phyloP scores from a whole-genome alignment of 2,329 filamentous ascomycete species.

The Scleromitrula shiraiana region DNA sequence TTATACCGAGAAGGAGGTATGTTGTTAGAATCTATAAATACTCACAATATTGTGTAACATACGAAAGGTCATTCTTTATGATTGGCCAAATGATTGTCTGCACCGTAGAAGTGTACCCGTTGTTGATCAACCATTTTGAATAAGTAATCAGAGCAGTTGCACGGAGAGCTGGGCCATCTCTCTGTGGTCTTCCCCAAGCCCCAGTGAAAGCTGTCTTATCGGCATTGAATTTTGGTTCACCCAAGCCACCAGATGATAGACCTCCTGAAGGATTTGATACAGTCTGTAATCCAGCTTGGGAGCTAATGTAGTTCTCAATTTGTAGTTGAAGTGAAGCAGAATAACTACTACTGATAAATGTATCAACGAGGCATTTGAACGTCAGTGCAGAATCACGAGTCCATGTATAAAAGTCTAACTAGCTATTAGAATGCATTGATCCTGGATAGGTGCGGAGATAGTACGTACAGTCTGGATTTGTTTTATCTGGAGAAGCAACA shows the following conservation, averaged over 20 bases:
- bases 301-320: constrained; percentile 60
- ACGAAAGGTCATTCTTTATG: constrained; percentile 66
- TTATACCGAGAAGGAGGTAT: not conserved
- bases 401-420: constrained; percentile 71
- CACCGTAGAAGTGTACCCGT: constrained; percentile 42
- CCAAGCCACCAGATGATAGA: constrained; percentile 45
- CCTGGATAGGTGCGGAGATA: not conserved
- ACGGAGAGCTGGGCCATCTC: constrained; percentile 70
- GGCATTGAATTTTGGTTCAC: constrained; percentile 66
- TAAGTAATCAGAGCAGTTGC: constrained; percentile 68
- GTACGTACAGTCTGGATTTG: constrained; percentile 45
- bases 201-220: constrained; percentile 56
- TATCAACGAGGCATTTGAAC: constrained; percentile 61
- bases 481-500: constrained; percentile 47
- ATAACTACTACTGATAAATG: constrained; percentile 47
- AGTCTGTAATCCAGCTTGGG: constrained; percentile 52
- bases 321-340: constrained; percentile 37
- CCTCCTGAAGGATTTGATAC: constrained; percentile 47
- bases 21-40: no score
- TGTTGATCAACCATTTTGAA: constrained; percentile 60
- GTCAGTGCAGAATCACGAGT: constrained; percentile 65
- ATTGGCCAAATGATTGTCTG: constrained; percentile 60
- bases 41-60: constrained; percentile 62
- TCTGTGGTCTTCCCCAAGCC: constrained; percentile 69
- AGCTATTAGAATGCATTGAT: constrained; percentile 5